Percentiles rank a stretch among this genome's conserved stretches.
These are phyloP conservation scores for Eremothecium cymbalariae DNA, from an alignment of 1,139 yeast species.

Conservation along the genomic window DNA sequence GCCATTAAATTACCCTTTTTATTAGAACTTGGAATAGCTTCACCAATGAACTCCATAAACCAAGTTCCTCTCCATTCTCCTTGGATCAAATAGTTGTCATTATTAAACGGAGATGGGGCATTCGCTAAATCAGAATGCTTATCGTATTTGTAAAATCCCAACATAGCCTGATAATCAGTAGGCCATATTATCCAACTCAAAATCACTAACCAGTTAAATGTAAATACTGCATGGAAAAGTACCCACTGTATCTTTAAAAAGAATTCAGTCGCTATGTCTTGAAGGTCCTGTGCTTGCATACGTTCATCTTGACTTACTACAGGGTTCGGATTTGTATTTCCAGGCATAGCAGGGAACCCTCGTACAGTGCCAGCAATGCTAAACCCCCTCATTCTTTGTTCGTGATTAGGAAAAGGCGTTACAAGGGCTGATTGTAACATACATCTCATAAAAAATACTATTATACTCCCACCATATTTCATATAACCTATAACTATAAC, in stretches of 20 bases:
- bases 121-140: conserved; percentile 19
- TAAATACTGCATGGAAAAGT: conserved; percentile 23
- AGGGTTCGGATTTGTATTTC: background rate
- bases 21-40: conserved; percentile 32
- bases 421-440: conserved; percentile 28
- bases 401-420: conserved; percentile 32
- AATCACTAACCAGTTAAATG: conserved; percentile 25
- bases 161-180: conserved; percentile 17
- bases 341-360: background rate
- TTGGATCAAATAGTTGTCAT: conserved; percentile 21
- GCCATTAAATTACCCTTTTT: conserved; percentile 28
- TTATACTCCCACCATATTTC: conserved; percentile 24
- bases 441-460: conserved; percentile 22
- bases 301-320: conserved; percentile 20
- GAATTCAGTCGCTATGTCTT: conserved; percentile 22
- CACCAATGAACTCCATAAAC: conserved; percentile 39
- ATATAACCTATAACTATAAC: conserved; percentile 23
- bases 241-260: conserved; percentile 19
- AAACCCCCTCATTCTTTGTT: conserved; percentile 10
- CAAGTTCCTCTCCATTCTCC: conserved; percentile 33
- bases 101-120: conserved; percentile 26
- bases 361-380: background rate
- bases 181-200: conserved; percentile 25
- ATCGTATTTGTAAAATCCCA: conserved; percentile 16
- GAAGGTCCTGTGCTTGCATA: conserved; percentile 15